Base-by-base conservation (phyloP, 2,329 filamentous ascomycete genomes). In the Ilyonectria destructans region DNA sequence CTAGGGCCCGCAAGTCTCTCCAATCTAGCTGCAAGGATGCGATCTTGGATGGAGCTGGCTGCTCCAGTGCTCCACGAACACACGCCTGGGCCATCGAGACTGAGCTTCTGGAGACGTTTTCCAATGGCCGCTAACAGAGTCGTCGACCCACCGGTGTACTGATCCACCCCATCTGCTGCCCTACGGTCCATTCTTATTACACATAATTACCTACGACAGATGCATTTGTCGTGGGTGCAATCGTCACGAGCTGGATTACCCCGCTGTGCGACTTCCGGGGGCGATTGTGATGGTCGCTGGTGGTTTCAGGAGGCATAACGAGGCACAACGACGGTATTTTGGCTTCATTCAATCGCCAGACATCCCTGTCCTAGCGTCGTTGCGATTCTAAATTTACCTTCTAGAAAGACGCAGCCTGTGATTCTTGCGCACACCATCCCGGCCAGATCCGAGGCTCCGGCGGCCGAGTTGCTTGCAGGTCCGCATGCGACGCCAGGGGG, bases 361-460 rank as follows among this genome's bases (percentile, higher is more conserved):
- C 23, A 13, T 2, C 6, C 48, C 15, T 8, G 12, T 17, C 26
- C 15, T n/a, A n/a, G 9, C 5, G 5, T 29, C 49, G 19, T 8
- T 17, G n/a, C 51, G 51, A 33, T 43, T 43, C n/a, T n/a, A n/a
- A n/a, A n/a, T n/a, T n/a, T n/a, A 6, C 19, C 13, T 54, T 54
- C 51, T 54, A 54, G 51, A 54, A 54, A 35, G 6, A 15, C 15
- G 31, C 51, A 54, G 21, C n/a, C 12, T 19, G 51, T 33, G 31
- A 35, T 35, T 35, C 29, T 31, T 21, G 29, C 29, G 29, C 49
- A 52, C 49, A 52, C 49, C 49, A 35, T 31, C 17, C 23, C 49
- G 29, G 49, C 29, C 49, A 54, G 49, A 54, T 54, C 49, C 49
- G 49, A 54, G 51, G n/a, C n/a, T 43, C 40, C 40, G 40, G n/a